Base-by-base conservation (phyloP, 1,284 basidiomycete species). In the Cutaneotrichosporon cavernicola region DNA sequence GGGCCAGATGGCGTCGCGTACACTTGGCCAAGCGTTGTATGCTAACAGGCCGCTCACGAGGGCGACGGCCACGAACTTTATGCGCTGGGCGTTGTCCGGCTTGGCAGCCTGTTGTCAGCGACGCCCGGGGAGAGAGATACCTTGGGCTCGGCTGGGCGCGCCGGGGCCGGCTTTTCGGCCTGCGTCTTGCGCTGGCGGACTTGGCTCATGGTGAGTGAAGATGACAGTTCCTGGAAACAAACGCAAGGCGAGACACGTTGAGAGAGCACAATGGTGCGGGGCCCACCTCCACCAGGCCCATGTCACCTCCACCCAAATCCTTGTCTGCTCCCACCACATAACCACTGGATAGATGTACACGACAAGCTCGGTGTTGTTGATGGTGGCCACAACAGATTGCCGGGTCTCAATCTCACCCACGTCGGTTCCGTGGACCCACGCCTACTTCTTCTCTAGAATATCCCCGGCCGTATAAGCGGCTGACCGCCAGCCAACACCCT, bases 111-210 rank as follows among this genome's bases (percentile, higher is more conserved):
- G 51, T 8, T 5, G 51, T 53, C 16, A 53, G 51, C 18, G 16
- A 5, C 11, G 22, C 4, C 7, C 5, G 5, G 5, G 26, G 49
- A 30, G 14, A 10, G 49, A 30, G 9, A 9, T 30, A 50, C 22
- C 49, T 30, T 50, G 49, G 8, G 22, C 4, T 10, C 22, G 10
- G 22, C 21, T 5, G 5, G 26, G 16, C 30, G 31, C 30, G 11
- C 31, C 31, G 31, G 13, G 31, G 26, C 30, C 31, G 30, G 31
- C 51, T 31, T n/a, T 31, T 34, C 51, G 30, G 51, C 51, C 51
- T 14, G 51, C 51, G 30, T 18, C 30, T 53, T 53, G 31, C 51
- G 51, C 51, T 53, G 51, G 51, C 51, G 51, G 51, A 53, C 51
- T 53, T 53, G 26, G 31, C 51, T 53, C 51, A 53, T 53, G 51